Conservation (phyloP, 2,329 filamentous ascomycete genomes). For the Incumbomyces lentus region DNA sequence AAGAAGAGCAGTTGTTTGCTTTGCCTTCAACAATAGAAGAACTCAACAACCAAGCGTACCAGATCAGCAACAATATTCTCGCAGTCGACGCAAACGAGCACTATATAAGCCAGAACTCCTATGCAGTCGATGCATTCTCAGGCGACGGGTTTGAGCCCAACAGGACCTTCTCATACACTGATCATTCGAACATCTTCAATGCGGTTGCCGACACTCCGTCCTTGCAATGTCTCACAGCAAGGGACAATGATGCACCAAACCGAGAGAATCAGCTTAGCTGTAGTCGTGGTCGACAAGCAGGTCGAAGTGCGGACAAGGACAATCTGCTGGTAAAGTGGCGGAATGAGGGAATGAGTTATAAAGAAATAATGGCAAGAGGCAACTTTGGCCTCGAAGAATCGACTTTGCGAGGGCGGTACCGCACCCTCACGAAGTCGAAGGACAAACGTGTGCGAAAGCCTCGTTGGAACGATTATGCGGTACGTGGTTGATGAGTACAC, state of each 20-base stretch:
- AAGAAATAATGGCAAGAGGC: slow-evolving; percentile 35
- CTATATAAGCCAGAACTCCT: too few relatives aligned
- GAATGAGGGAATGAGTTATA: slow-evolving; percentile 35
- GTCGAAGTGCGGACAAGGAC: slow-evolving; percentile 25
- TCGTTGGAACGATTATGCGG: slow-evolving; percentile 33
- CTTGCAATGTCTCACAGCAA: neutral
- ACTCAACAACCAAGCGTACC: neutral
- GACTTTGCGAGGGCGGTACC: slow-evolving; percentile 37
- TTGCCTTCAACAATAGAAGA: neutral
- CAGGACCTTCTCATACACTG: neutral
- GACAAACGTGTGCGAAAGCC: slow-evolving; percentile 37
- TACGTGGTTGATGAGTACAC: slow-evolving; percentile 22
- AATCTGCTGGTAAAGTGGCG: slow-evolving; percentile 33
- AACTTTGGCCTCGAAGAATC: slow-evolving; percentile 38
- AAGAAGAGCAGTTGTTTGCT: neutral
- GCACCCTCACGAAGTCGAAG: slow-evolving; percentile 36
- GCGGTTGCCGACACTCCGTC: neutral
- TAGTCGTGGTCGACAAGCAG: neutral
- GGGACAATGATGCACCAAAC: neutral
- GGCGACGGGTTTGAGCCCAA: neutral
- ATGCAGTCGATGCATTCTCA: neutral
- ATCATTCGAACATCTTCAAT: neutral
- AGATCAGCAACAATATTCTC: too few relatives aligned
- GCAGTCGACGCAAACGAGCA: too few relatives aligned
- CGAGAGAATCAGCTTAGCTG: neutral